Base-by-base conservation (phyloP, 345 rosid genomes). In the Durio zibethinus region DNA sequence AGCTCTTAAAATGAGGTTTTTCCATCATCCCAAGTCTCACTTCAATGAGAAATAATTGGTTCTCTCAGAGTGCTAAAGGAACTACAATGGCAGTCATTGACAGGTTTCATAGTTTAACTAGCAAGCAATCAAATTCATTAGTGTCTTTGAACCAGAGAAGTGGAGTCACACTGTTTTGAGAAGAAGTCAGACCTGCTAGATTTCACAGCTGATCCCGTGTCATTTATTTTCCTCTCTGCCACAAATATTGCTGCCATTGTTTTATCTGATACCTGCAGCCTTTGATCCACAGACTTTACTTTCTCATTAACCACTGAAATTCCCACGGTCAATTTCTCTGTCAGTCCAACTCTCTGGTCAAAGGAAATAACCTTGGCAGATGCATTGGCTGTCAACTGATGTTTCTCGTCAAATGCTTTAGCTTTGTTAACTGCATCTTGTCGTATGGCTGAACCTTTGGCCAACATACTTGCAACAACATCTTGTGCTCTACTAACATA, bases 231-330 rank as follows among this genome's bases (percentile, higher is more conserved):
- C 82, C 89, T 91, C 78, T 94, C 97, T 0, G 98, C 97, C 43
- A 97, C 97, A 85, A 91, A 93, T 79, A 93, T 79, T 42, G 98
- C 97, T 36, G 97, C 97, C 98, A 94, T 93, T n/a, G 97, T 94
- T 86, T 90, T 93, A 84, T 94, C 95, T 0, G 98, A 91, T 4
- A 94, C 97, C 11, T 90, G 94, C 86, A 94, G 92, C 84, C 87
- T 89, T 76, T 94, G 97, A 83, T 94, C 98, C 83, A 94, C 97
- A 77, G 92, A 90, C 83, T 88, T 94, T 75, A 93, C 95, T 88
- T 89, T 94, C 86, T 94, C 92, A 67, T 94, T 94, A 75, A 94
- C 97, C 0, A 70, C 93, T 27, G 97, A 91, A 71, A 94, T 88
- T 29, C 97, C 94, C 16, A 91, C 93, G 0, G 92, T 88, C 25